phyloP scores from a whole-genome alignment of 2,329 filamentous ascomycete species.

The Plectosphaerella cucumerina region DNA sequence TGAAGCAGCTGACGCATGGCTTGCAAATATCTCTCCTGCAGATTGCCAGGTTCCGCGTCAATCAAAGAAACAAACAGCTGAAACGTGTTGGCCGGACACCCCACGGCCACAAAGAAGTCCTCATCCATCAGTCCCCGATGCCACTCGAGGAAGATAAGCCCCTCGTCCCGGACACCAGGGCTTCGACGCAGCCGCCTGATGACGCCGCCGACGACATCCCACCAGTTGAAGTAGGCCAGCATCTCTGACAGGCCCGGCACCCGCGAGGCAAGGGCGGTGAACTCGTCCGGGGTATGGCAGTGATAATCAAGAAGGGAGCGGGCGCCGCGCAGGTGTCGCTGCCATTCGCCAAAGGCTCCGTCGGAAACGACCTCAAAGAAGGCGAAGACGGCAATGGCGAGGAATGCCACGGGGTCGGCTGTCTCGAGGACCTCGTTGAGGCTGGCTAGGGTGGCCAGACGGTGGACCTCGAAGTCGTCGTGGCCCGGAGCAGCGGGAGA shows the following conservation, averaged over 20 bases:
- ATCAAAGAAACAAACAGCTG: conserved; percentile 28
- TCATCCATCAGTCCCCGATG: conserved; percentile 26
- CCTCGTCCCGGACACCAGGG: conserved; percentile 13
- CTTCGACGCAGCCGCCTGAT: background rate
- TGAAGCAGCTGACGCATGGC: conserved; percentile 21
- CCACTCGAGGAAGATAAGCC: conserved; percentile 35
- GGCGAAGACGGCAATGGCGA: conserved; percentile 38
- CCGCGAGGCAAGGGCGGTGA: conserved; percentile 23
- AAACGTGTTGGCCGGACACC: conserved; percentile 31
- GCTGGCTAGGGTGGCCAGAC: conserved; percentile 27
- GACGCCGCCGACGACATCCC: conserved; percentile 26
- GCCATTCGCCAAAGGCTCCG: conserved; percentile 32
- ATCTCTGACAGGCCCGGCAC: conserved; percentile 32
- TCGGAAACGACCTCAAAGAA: conserved; percentile 36
- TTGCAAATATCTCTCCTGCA: conserved; percentile 13
- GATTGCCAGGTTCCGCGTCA: conserved; percentile 1
- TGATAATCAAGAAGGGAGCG: conserved; percentile 34
- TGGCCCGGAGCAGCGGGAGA: background rate
- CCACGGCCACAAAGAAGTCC: conserved; percentile 30
- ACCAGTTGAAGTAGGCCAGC: conserved; percentile 34
- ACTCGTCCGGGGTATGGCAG: conserved; percentile 26
- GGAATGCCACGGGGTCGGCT: conserved; percentile 34
- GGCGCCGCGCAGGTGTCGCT: conserved; percentile 33
- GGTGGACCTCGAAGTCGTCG: conserved; percentile 11
- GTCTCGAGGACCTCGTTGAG: conserved; percentile 32